Evolutionary conservation across 306 rosid genomes (phyloP), one percentile per base, ranked within the genome.

Genomic region (Rubus parviflorus): DNA sequence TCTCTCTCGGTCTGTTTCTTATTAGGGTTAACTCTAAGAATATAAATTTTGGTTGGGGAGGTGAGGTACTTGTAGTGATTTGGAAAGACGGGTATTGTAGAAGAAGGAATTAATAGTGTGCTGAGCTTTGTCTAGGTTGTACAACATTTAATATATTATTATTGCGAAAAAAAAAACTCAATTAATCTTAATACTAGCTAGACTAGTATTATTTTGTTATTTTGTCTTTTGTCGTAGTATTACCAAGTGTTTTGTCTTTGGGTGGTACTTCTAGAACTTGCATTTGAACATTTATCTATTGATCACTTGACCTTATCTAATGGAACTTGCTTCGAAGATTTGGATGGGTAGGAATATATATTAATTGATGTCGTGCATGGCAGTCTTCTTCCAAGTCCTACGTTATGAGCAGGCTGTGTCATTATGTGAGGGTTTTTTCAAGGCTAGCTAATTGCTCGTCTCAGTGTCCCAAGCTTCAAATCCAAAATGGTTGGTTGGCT

Each of bases 301-400:
- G 66, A 30, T 8, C 45, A 64, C 9, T 61, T 5, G 69, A 64
- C 12, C 69, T 38, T 16, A 63, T 63, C 68, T 30, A 63, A 63
- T 35, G 68, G 68, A 63, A 63, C 68, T 30, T 30, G 12, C 5
- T 63, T 63, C 46, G 45, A 63, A 63, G 68, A 63, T 14, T 63
- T 63, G 45, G 68, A 63, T 63, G 68, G 68, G 46, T 38, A 63
- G 68, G 43, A 63, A 63, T 63, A 64, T 49, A 30, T 30, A 30
- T 30, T 25, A 7, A 45, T 45, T 61, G 69, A 64, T 64, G n/a
- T 38, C 47, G 47, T 64, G 69, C 69, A 63, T 63, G 68, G 22
- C 68, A 6, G 46, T 46, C 20, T 2, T 63, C 42, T 30, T 61
- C 67, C 42, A 61, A 25, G 67, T 61, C 67, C 67, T 61, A 16